phyloP scores from a whole-genome alignment of 2,329 filamentous ascomycete genomes.

The Kalaharituber pfeilii region DNA sequence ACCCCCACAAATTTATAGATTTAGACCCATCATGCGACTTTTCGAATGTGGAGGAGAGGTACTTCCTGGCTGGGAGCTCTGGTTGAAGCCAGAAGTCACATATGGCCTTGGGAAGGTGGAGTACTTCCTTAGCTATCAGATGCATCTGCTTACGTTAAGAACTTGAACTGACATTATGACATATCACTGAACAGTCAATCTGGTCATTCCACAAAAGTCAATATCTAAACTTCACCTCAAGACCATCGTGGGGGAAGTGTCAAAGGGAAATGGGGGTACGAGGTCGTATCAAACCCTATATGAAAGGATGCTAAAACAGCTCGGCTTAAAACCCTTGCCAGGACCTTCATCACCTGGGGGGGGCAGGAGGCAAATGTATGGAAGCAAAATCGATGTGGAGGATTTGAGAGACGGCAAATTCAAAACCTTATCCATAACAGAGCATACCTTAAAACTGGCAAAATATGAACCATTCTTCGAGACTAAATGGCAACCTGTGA shows the following conservation, averaged over 20 bases:
- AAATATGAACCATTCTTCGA: conserved; percentile 28
- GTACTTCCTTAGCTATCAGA: conserved; percentile 38
- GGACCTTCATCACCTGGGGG: conserved; percentile 54
- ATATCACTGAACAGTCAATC: conserved; percentile 8
- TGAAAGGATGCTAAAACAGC: neutral
- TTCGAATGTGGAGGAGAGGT: conserved; percentile 36
- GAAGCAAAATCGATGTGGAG: conserved; percentile 59
- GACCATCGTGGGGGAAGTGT: conserved; percentile 51
- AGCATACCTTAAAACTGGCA: conserved; percentile 38
- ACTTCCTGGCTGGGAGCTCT: conserved; percentile 47
- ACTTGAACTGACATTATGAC: conserved; percentile 6
- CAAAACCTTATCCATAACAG: conserved; percentile 37
- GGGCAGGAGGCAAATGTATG: conserved; percentile 73
- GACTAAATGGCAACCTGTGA: conserved; percentile 60
- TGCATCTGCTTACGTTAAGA: neutral
- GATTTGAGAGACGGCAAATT: conserved; percentile 44
- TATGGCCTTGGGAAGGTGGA: conserved; percentile 72
- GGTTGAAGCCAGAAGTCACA: conserved; percentile 69
- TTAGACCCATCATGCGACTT: conserved; percentile 49
- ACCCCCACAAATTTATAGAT: too few relatives aligned
- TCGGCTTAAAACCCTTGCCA: conserved; percentile 44
- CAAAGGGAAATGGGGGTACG: conserved; percentile 49
- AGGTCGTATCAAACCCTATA: too few relatives aligned
- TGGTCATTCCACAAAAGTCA: conserved; percentile 40
- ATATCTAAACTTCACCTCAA: conserved; percentile 81